phyloP scores from a whole-genome alignment of 106 monocot species.

The Posidonia australis region DNA sequence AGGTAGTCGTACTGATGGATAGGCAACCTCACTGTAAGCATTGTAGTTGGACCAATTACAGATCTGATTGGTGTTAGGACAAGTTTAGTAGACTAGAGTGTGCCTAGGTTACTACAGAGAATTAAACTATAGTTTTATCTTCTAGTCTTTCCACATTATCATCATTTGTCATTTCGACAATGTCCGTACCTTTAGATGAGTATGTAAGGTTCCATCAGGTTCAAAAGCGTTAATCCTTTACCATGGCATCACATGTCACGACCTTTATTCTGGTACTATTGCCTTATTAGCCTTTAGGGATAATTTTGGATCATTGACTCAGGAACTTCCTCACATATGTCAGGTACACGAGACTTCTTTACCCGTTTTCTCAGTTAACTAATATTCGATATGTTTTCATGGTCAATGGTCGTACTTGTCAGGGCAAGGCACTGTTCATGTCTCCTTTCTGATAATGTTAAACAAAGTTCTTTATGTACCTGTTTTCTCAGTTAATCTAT shows the following conservation, averaged over 20 bases:
- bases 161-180: not conserved
- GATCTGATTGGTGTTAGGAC: not conserved
- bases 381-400: not conserved
- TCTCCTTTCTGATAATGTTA: not conserved
- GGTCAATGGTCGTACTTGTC: not conserved
- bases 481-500: not conserved
- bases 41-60: too few relatives aligned
- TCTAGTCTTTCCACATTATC: too few relatives aligned
- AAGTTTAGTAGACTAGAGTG: not conserved
- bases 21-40: too few relatives aligned
- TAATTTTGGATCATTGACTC: not conserved
- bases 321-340: not conserved
- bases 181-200: too few relatives aligned
- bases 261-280: not conserved
- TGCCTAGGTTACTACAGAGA: not conserved
- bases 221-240: too few relatives aligned
- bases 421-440: not conserved
- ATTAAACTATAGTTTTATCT: not conserved
- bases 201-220: too few relatives aligned
- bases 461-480: not conserved
- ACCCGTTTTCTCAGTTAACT: not conserved
- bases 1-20: too few relatives aligned
- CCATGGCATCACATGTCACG: not conserved
- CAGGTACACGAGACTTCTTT: not conserved
- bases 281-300: not conserved